These are phyloP conservation scores for Colletotrichum falcatum DNA, from an alignment of 2,329 filamentous ascomycete species.

Conservation along the genomic window DNA sequence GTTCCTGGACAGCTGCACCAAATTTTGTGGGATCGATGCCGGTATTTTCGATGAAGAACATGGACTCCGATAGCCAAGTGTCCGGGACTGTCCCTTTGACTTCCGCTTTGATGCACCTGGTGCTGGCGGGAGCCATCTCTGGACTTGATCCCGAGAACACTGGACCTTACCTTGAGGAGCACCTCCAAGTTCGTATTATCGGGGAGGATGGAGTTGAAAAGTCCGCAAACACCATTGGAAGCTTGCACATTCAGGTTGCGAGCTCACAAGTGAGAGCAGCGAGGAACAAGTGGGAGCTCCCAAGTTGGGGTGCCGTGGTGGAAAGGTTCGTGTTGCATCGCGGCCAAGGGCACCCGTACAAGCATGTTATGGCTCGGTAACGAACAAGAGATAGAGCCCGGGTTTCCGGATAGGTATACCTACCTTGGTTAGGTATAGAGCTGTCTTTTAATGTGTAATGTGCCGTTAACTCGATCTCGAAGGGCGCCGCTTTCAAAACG, in stretches of 20 bases:
- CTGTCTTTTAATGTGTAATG: conserved; percentile 4
- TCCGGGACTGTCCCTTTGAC: conserved; percentile 66
- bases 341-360: not conserved
- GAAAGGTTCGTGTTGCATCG: conserved; percentile 37
- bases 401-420: not conserved
- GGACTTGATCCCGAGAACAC: conserved; percentile 53
- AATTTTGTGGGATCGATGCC: conserved; percentile 73
- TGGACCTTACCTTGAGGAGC: conserved; percentile 55
- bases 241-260: conserved; percentile 52
- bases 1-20: conserved; percentile 62
- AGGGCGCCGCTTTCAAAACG: not conserved
- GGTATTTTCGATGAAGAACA: conserved; percentile 61
- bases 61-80: conserved; percentile 51
- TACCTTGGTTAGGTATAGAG: not conserved
- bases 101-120: conserved; percentile 58
- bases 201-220: conserved; percentile 47
- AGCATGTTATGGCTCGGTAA: not conserved
- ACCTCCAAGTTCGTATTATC: conserved; percentile 52
- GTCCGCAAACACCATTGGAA: conserved; percentile 46
- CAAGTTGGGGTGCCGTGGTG: conserved; percentile 51
- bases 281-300: conserved; percentile 49
- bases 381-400: not conserved
- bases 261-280: conserved; percentile 54
- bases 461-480: not conserved
- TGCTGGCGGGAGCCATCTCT: conserved; percentile 51